Conservation (phyloP, 2,329 filamentous ascomycete genomes). For the Didymella pinodella region DNA sequence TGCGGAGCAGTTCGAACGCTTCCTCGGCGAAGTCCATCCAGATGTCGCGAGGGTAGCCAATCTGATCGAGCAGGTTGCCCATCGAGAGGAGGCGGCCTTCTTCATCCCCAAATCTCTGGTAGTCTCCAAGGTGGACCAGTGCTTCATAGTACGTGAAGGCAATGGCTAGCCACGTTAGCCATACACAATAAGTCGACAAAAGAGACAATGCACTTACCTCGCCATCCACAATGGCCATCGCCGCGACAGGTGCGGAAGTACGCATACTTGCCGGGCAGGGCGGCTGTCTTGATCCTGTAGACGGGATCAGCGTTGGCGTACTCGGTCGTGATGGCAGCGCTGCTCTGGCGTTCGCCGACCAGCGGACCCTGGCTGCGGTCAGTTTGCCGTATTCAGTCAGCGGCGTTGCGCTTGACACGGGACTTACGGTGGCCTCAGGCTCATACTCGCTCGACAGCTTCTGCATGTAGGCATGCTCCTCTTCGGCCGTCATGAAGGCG, state of each 20-base stretch:
- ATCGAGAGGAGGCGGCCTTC: conserved; percentile 74
- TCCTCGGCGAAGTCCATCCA: conserved; percentile 86
- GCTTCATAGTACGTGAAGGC: conserved; percentile 93
- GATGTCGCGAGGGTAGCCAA: conserved; percentile 73
- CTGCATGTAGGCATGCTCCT: conserved; percentile 69
- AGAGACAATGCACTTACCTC: conserved; percentile 70
- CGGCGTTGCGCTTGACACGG: conserved; percentile 24
- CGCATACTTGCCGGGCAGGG: conserved; percentile 82
- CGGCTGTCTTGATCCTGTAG: conserved; percentile 86
- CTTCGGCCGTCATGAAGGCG: conserved; percentile 52
- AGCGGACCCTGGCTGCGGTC: conserved; percentile 73
- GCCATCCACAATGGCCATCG: conserved; percentile 96
- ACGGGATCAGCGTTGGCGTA: conserved; percentile 88
- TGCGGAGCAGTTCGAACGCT: conserved; percentile 71
- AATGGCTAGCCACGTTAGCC: conserved; percentile 69
- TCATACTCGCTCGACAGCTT: conserved; percentile 68
- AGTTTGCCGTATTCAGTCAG: conserved; percentile 24
- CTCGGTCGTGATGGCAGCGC: conserved; percentile 78
- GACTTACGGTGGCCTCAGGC: conserved; percentile 63
- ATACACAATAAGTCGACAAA: conserved; percentile 7
- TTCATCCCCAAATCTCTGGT: conserved; percentile 72
- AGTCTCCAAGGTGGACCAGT: conserved; percentile 73
- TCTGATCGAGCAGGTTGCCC: conserved; percentile 72
- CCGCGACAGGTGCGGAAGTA: conserved; percentile 88
- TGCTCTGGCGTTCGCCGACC: conserved; percentile 80